phyloP scores from a whole-genome alignment of 306 rosid genomes.

The Corylus avellana region DNA sequence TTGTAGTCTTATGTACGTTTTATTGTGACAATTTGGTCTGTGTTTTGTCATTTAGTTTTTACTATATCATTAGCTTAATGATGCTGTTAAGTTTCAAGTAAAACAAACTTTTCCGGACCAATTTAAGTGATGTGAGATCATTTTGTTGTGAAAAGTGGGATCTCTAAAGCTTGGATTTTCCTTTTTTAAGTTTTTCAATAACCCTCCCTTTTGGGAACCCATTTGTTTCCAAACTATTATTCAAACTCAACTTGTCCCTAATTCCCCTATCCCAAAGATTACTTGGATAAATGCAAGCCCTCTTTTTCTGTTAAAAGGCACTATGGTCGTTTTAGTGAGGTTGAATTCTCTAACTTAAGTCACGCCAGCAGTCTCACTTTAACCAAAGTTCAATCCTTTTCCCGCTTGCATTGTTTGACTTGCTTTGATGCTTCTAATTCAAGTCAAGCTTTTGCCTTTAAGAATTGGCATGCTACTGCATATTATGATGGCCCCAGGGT shows the following conservation, averaged over 20 bases:
- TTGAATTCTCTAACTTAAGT: background rate
- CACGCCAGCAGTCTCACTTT: background rate
- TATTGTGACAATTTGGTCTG: background rate
- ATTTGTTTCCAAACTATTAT: background rate
- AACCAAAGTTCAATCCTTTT: conserved; percentile 10
- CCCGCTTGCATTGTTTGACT: background rate
- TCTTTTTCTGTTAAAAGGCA: background rate
- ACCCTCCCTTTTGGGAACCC: background rate
- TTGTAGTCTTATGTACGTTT: background rate
- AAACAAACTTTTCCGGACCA: background rate
- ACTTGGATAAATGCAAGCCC: background rate
- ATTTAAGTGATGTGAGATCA: background rate
- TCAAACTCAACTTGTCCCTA: background rate
- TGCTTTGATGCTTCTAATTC: conserved; percentile 12
- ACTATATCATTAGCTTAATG: background rate
- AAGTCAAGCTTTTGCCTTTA: conserved; percentile 9
- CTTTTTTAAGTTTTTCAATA: background rate
- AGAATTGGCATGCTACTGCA: background rate
- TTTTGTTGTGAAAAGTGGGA: conserved; percentile 6
- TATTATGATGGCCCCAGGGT: background rate
- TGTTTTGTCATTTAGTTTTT: background rate
- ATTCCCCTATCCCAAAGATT: background rate
- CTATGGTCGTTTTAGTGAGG: background rate
- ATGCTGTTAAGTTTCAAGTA: background rate
- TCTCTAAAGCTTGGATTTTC: background rate